Base-by-base conservation (phyloP, 2,329 filamentous ascomycete genomes). In the Exophiala bonariae region DNA sequence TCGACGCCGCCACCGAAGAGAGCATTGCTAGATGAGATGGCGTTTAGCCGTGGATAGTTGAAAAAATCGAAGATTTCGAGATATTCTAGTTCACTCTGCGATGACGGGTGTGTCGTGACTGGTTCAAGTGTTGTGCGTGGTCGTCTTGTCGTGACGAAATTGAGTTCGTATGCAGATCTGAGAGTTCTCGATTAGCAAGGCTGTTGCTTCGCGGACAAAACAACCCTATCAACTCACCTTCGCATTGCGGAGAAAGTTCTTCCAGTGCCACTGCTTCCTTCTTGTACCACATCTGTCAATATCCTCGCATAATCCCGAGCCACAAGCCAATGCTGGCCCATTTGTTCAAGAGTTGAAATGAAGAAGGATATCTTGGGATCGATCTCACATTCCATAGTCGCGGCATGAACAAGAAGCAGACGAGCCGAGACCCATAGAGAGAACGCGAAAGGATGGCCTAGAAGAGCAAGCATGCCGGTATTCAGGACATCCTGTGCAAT, bases 41-140 rank as follows among this genome's bases (percentile, higher is more conserved):
- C 41, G 5, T 50, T 52, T 26, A 95, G 72, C 14, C 89, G 76
- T 1, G 91, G 91, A 47, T 95, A 83, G 63, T 96, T 96, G 75
- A 96, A 96, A 64, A 95, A 96, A 59, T 93, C 89, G 63, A 96
- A 96, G 0, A 96, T 86, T 60, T 96, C 90, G 2, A 96, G 74
- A 63, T 95, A 95, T 63, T 95, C 91, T 3, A 96, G 73, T 61
- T 95, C 88, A 2, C 86, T 56, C 22, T 48, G 50, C 10, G 50
- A 39, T 10, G 50, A 48, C 22, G 45, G 52, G 31, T 56, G 48
- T 3, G 55, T 54, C 17, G 47, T 55, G n/a, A 43, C 22, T 9
- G 50, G 10, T 50, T 54, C 44, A 16, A 51, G 47, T 47, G 59
- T 64, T 61, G 52, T 50, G 10, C 44, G 54, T 8, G 88, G 89